Conservation (phyloP, 305 asterid genomes). For the Fraxinus paxiana region DNA sequence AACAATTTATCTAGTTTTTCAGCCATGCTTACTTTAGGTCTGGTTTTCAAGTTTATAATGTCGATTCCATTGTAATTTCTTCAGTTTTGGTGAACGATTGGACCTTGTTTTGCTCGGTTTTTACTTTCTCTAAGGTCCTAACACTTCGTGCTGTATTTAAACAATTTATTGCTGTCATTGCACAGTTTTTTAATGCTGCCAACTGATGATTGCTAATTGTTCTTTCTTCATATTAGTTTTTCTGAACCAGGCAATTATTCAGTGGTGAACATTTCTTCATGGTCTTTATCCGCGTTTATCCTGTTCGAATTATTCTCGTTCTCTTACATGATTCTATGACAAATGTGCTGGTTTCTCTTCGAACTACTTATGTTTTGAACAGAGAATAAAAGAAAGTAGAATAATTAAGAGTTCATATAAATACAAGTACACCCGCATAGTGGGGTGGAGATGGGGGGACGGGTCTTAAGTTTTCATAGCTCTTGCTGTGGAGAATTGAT, state of each 20-base stretch:
- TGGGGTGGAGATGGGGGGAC: neutral
- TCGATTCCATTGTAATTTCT: constrained; percentile 22
- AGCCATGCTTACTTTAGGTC: constrained; percentile 32
- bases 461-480: constrained; percentile 17
- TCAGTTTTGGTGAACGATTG: constrained; percentile 14
- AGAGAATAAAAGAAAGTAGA: neutral
- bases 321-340: neutral
- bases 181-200: constrained; percentile 20
- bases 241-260: neutral
- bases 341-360: neutral
- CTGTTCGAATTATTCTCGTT: neutral
- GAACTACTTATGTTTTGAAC: neutral
- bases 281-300: neutral
- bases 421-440: neutral
- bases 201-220: neutral
- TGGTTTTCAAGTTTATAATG: constrained; percentile 29
- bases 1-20: constrained; percentile 37
- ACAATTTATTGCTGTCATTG: constrained; percentile 27
- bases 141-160: constrained; percentile 25
- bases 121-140: constrained; percentile 16
- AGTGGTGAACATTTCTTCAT: neutral
- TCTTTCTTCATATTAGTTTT: neutral
- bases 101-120: constrained; percentile 31
- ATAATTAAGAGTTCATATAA: neutral
- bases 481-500: constrained; percentile 9